Conservation (phyloP, 2,329 filamentous ascomycete genomes). For the Calonectria pseudoturangicola region DNA sequence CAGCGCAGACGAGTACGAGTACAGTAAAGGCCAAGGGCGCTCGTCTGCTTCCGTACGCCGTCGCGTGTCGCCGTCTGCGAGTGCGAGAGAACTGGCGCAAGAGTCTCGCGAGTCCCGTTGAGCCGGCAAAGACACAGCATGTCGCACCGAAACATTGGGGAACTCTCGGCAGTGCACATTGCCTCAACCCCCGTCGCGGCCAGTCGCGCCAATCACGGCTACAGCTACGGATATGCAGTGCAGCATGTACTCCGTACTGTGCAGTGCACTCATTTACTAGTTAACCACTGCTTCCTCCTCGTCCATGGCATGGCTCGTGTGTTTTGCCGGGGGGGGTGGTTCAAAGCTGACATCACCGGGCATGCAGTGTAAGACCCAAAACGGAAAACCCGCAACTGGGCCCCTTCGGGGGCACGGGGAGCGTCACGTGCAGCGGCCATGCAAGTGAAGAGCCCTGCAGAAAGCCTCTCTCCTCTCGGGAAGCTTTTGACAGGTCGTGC, state of each 20-base stretch:
- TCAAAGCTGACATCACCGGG: constrained; percentile 38
- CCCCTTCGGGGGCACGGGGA: neutral
- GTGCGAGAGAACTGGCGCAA: neutral
- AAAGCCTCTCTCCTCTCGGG: constrained; percentile 24
- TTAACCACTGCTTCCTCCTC: constrained; percentile 22
- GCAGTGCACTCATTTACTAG: neutral
- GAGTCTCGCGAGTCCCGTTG: constrained; percentile 6
- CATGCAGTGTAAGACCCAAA: constrained; percentile 32
- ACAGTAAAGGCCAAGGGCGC: neutral
- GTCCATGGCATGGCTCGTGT: constrained; percentile 27
- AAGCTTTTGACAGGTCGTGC: constrained; percentile 5
- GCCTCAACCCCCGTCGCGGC: neutral
- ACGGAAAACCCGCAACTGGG: constrained; percentile 32
- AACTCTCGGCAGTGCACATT: constrained; percentile 6
- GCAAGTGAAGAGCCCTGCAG: constrained; percentile 13
- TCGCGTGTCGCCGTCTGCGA: neutral
- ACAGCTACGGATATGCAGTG: constrained; percentile 2
- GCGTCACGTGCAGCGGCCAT: constrained; percentile 29
- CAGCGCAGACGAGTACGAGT: neutral
- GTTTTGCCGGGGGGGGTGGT: constrained; percentile 28
- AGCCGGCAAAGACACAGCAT: constrained; percentile 3
- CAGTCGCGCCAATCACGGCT: constrained; percentile 39
- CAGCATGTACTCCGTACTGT: neutral
- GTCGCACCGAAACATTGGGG: constrained; percentile 20
- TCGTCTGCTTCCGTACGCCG: neutral